Base-by-base conservation (phyloP, 176 grass and related monocot genomes). In the Aegilops longissima region DNA sequence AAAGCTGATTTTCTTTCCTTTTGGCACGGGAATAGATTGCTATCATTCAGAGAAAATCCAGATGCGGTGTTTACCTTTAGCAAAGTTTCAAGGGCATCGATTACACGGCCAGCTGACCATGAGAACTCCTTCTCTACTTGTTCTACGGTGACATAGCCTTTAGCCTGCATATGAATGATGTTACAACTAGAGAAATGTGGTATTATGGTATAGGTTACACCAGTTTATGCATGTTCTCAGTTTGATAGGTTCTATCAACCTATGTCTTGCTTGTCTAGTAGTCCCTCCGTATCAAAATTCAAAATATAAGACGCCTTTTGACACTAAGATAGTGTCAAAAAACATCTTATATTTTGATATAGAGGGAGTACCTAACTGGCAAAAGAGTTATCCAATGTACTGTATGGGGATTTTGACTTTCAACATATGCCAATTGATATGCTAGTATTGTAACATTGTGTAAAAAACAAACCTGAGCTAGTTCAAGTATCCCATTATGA, bases 401-500 rank as follows among this genome's bases (percentile, higher is more conserved):
- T 73, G 71, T 27, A 42, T 1, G 25, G 18, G 8, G 4, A 18
- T 47, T 63, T 8, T 70, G 79, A 44, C 12, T 66, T n/a, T 8
- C 12, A 27, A 42, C 39, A 80, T 29, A 24, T 54, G 1, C 9
- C 66, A 73, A 61, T 21, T 35, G 30, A 24, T 39, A 80, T 61
- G 64, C 25, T 83, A 80, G 13, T 36, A 40, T 72, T 24, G 58
- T 59, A n/a, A 68, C 24, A 84, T n/a, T 27, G 51, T 20, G 65
- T 25, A 12, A 59, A 25, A 64, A 90, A 90, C 88, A 90, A 83
- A 98, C 97, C 92, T 98, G 97, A 82, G 97, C 97, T 82, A 96
- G 86, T 86, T 95, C 92, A 89, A 98, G 89, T 87, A 96, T 98
- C 79, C 93, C 97, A 89, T 92, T 98, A 82, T 96, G 97, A 82